These are phyloP conservation scores for Rhynchosporium agropyri DNA, from an alignment of 2,329 filamentous ascomycete species.

Conservation along the genomic window DNA sequence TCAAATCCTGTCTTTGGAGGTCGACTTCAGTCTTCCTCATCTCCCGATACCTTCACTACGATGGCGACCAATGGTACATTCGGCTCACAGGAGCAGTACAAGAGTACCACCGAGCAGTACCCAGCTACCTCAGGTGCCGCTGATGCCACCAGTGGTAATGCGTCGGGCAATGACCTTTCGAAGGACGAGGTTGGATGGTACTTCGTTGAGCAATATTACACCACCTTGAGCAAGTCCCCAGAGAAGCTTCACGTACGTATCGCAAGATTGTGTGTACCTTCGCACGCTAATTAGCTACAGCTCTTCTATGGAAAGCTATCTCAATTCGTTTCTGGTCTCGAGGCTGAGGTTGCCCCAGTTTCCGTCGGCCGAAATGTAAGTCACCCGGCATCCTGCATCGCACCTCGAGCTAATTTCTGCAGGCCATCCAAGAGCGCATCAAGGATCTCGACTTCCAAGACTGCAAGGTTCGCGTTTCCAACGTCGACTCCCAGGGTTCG, in stretches of 20 bases:
- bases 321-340: conserved; percentile 88
- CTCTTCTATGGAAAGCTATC: conserved; percentile 97
- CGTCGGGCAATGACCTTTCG: conserved; percentile 53
- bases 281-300: conserved; percentile 44
- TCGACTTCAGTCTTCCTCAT: conserved; percentile 34
- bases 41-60: conserved; percentile 24
- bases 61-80: conserved; percentile 45
- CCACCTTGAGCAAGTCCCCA: conserved; percentile 89
- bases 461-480: conserved; percentile 97
- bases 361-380: conserved; percentile 85
- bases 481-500: conserved; percentile 94
- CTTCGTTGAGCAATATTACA: conserved; percentile 99
- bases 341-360: conserved; percentile 86
- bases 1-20: conserved; percentile 29
- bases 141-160: conserved; percentile 39
- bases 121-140: conserved; percentile 40
- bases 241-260: conserved; percentile 81
- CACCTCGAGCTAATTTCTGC: conserved; percentile 30
- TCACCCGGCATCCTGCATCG: conserved; percentile 33
- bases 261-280: background rate
- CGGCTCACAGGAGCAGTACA: conserved; percentile 43
- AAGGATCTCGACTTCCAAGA: conserved; percentile 92
- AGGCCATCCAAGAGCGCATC: conserved; percentile 95
- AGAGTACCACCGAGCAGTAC: conserved; percentile 41
- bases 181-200: conserved; percentile 99